These are phyloP conservation scores for Helotiales sp. DNA, from an alignment of 2,329 filamentous ascomycete species.

Conservation along the genomic window DNA sequence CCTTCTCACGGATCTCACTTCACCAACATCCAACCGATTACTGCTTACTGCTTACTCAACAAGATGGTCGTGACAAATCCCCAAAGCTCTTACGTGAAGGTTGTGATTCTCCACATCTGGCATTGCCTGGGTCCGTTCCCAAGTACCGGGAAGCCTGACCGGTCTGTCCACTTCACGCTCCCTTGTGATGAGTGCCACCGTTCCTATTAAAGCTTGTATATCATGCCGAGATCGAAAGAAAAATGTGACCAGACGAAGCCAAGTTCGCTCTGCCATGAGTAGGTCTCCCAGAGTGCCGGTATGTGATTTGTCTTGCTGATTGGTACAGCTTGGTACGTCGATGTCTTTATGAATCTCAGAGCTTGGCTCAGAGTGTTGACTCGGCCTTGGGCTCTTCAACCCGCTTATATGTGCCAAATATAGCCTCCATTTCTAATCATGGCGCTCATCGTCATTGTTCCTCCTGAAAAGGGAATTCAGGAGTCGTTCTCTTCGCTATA, in stretches of 20 bases:
- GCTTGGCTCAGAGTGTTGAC: background rate
- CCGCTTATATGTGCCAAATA: slow-evolving; percentile 17
- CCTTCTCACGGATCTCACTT: too few species aligned
- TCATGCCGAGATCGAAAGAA: slow-evolving; percentile 26
- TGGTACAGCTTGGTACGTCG: slow-evolving; percentile 17
- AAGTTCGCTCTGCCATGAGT: slow-evolving; percentile 24
- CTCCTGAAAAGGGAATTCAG: slow-evolving; percentile 10
- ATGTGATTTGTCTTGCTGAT: background rate
- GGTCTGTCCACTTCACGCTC: background rate
- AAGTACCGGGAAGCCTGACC: background rate
- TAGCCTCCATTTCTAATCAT: slow-evolving; percentile 27
- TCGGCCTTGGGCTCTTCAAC: background rate
- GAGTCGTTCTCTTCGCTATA: slow-evolving; percentile 21
- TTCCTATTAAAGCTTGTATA: slow-evolving; percentile 23
- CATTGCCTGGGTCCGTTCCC: background rate
- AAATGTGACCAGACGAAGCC: slow-evolving; percentile 22
- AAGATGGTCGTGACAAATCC: background rate
- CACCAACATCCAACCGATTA: background rate
- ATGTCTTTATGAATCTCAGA: slow-evolving; percentile 22
- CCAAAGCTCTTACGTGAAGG: background rate
- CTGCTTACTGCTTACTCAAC: background rate
- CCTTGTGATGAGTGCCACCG: background rate
- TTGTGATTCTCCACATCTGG: background rate
- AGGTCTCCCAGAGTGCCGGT: background rate
- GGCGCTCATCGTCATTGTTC: slow-evolving; percentile 23